These are phyloP conservation scores for Aurinia saxatilis DNA, from an alignment of 345 rosid genomes.

Conservation along the genomic window DNA sequence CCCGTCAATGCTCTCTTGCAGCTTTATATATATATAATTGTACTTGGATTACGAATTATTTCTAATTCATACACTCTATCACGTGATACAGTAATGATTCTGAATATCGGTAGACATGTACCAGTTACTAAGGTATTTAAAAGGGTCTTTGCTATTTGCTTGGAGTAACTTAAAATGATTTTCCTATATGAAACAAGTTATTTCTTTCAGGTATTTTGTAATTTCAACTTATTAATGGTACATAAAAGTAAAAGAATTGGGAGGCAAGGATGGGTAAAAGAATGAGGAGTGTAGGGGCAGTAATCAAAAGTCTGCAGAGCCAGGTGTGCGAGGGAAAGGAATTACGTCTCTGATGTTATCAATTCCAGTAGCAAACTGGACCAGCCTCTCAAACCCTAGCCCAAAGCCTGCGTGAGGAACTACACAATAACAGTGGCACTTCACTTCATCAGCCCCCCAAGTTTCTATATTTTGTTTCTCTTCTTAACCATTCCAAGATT, in stretches of 20 bases:
- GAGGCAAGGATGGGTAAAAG: background rate
- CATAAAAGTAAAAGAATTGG: slow-evolving; percentile 6
- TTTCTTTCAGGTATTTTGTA: background rate
- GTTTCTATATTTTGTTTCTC: background rate
- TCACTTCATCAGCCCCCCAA: slow-evolving; percentile 9
- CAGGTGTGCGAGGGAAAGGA: slow-evolving; percentile 93
- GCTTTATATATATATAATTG: too few species aligned
- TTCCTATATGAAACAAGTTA: background rate
- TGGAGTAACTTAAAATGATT: background rate
- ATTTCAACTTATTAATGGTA: slow-evolving; percentile 5
- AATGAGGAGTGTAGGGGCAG: background rate
- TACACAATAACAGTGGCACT: slow-evolving; percentile 25
- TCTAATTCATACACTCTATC: too few species aligned
- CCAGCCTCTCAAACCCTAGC: slow-evolving; percentile 90
- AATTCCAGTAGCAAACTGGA: slow-evolving; percentile 89
- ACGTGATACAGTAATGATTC: too few species aligned
- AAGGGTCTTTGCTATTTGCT: too few species aligned
- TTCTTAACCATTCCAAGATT: background rate
- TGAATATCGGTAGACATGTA: too few species aligned
- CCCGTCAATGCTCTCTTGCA: too few species aligned
- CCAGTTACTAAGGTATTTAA: too few species aligned
- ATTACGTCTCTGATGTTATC: slow-evolving; percentile 90
- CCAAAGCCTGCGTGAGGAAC: slow-evolving; percentile 99
- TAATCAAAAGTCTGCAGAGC: slow-evolving; percentile 72
- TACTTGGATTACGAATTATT: too few species aligned